Evolutionary conservation across 2,329 filamentous ascomycete genomes (phyloP).

Genomic region (Xylariaceae sp.): DNA sequence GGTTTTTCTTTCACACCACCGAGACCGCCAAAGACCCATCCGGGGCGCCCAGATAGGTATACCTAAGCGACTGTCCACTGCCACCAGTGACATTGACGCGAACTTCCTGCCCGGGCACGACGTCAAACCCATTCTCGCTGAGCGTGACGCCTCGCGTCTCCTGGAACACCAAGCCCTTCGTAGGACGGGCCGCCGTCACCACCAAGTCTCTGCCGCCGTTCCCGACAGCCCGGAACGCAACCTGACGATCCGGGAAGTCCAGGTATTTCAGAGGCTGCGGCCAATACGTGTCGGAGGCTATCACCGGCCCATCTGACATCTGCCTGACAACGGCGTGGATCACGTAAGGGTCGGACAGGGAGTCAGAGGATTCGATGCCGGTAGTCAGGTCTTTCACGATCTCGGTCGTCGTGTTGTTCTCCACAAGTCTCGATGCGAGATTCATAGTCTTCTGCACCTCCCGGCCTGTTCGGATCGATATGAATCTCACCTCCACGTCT

Average conservation of each 20-base stretch:
- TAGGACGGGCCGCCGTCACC: conserved; percentile 40
- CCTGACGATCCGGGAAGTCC: conserved; percentile 40
- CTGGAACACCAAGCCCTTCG: conserved; percentile 53
- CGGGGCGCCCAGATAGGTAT: conserved; percentile 26
- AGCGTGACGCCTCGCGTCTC: conserved; percentile 41
- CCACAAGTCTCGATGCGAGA: conserved; percentile 21
- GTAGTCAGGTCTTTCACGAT: conserved; percentile 32
- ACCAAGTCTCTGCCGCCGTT: conserved; percentile 20
- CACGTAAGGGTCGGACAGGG: conserved; percentile 41
- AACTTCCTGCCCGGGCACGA: conserved; percentile 43
- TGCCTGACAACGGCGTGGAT: conserved; percentile 39
- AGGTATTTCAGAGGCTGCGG: conserved; percentile 59
- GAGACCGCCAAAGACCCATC: conserved; percentile 20
- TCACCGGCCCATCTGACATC: conserved; percentile 32
- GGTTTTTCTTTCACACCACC: neutral
- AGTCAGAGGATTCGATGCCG: conserved; percentile 29
- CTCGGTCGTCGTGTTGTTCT: conserved; percentile 37
- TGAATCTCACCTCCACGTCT: conserved; percentile 33
- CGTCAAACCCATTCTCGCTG: conserved; percentile 54
- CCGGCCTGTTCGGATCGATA: conserved; percentile 38
- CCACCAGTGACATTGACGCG: conserved; percentile 25
- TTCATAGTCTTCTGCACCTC: conserved; percentile 30
- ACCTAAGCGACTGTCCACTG: conserved; percentile 19
- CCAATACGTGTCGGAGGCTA: conserved; percentile 51
- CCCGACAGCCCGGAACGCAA: conserved; percentile 32